Evolutionary conservation across 768 basidiomycete genomes (phyloP), one percentile per base, ranked within the genome.

Genomic region (Boletus sp.): DNA sequence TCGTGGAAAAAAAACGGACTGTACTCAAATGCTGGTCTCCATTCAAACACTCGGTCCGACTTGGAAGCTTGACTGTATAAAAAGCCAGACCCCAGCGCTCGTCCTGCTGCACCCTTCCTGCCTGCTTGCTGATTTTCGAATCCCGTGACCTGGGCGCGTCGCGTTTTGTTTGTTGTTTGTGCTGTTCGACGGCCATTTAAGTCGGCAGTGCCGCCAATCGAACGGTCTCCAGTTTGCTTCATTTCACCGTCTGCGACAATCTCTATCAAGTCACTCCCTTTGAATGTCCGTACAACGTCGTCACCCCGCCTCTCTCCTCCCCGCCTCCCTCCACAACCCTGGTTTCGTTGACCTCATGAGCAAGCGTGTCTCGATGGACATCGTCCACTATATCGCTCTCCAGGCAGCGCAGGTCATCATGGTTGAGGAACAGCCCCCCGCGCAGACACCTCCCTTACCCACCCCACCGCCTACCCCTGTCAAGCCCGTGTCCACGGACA

Each of bases 331-430:
- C 64, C 96, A 98, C 78, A 85, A 92, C 75, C 87, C 87, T 24
- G 83, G 83, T 58, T 83, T 98, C 60, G 78, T 95, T 58, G 80
- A 83, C 63, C 87, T 98, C 63, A 80, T 98, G 76, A 77, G 82
- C 61, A 83, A 80, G 65, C 84, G 83, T 30, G 91, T 98, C 47
- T 84, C 92, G 6, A 76, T 80, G 68, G 90, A 93, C 56, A 94
- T 98, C 89, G 83, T 98, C 70, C 71, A 83, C 56, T 87, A 91
- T 75, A 83, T 98, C 64, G 91, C 94, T 50, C 83, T 84, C 68
- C 84, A 87, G 77, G 82, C 89, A 44, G 82, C 82, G 61, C 83
- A 81, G 58, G 87, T 92, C 59, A 90, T 98, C 73, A 80, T 78
- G 56, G 78, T 91, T 52, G 82, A 85, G 35, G 84, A 85, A 50